Evolutionary conservation across 345 rosid genomes (phyloP), one percentile per base, ranked within the genome.

Genomic region (Linum trigynum): DNA sequence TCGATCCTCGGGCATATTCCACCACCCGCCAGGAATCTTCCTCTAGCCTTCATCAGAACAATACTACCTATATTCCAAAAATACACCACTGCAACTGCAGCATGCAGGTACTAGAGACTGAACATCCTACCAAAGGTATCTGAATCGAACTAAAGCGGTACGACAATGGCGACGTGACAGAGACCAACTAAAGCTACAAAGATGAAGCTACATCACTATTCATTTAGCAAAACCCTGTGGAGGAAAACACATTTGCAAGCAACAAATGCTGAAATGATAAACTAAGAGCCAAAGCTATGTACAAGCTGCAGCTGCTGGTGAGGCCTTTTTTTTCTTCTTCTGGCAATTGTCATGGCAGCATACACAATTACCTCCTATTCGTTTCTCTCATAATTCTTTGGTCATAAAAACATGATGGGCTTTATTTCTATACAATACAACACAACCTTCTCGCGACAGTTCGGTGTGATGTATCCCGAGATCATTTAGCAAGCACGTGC

Each of bases 401-500:
- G 32, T 23, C 32, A 23, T 23, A 23, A 23, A 23, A 23, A 23
- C 32, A 23, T 23, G 32, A 23, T 23, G 32, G 32, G 0, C 32
- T 23, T 5, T 43, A 43, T 67, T 59, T 65, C 64, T 63, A 68
- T 61, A 76, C 64, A 62, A 65, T 43, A 43, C 50, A 43, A 43
- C 72, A 56, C 3, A 57, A 70, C 71, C 7, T 66, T 56, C 45
- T 41, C 58, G 14, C 37, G 2, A 53, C 63, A 38, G 55, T 51
- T 60, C 63, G 32, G 32, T 23, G 39, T 3, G 59, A 53, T 61
- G 15, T 7, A 53, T 48, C 57, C 16, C 8, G 35, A 5, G 59
- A 41, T 43, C 55, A 23, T 23, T 71, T 69, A 84, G 75, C 86
- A 86, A 12, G 89, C 89, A 7, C 83, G 84, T 39, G 89, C 77